These are phyloP conservation scores for Fusarium stilboides DNA, from an alignment of 2,329 filamentous ascomycete genomes.

Conservation along the genomic window DNA sequence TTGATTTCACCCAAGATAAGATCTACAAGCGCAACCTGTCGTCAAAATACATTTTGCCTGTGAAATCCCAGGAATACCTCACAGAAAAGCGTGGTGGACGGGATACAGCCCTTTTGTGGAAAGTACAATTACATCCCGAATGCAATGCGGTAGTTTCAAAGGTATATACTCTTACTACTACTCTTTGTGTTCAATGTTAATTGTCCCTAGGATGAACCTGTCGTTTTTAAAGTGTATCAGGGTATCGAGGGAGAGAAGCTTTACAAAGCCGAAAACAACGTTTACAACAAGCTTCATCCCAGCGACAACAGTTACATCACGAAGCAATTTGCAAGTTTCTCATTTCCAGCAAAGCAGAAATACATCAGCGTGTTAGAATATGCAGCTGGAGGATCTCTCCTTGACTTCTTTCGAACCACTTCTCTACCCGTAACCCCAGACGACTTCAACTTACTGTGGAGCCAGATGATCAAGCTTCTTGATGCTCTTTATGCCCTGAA, in stretches of 20 bases:
- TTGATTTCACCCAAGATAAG: not conserved
- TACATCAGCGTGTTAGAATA: slow-evolving; percentile 15
- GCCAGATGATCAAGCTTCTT: not conserved
- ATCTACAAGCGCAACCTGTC: not conserved
- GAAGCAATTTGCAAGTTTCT: slow-evolving; percentile 8
- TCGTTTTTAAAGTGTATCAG: slow-evolving; percentile 33
- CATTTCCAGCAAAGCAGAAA: slow-evolving; percentile 1
- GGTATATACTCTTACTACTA: not conserved
- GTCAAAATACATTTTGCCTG: slow-evolving; percentile 2
- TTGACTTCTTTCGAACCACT: not conserved
- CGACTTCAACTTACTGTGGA: not conserved
- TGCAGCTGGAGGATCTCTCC: slow-evolving; percentile 10
- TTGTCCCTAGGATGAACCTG: not conserved
- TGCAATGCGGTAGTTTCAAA: not conserved
- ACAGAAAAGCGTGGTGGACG: not conserved
- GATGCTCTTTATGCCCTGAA: not conserved
- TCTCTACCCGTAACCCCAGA: not conserved
- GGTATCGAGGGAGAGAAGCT: not conserved
- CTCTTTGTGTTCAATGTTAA: not conserved
- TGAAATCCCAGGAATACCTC: not conserved
- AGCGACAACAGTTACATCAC: not conserved
- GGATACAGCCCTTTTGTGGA: not conserved
- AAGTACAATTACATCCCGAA: not conserved
- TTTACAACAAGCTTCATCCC: not conserved
- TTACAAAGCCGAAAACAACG: slow-evolving; percentile 8